Evolutionary conservation across 176 grass and related monocot genomes (phyloP), one percentile per base, ranked within the genome.

Genomic region (Phoenix roebelenii): DNA sequence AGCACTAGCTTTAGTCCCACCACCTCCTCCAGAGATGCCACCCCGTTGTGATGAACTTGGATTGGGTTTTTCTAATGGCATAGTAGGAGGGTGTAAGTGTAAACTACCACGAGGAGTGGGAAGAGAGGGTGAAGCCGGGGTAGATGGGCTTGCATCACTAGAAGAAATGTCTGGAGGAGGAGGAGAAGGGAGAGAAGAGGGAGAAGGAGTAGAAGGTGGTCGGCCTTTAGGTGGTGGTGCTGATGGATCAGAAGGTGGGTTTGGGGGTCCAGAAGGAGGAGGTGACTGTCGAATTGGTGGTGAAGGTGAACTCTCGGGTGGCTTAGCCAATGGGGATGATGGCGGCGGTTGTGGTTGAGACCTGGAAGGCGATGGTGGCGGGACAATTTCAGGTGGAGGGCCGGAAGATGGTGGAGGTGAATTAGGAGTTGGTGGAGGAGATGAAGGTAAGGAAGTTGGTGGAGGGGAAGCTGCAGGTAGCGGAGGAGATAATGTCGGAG

Each of bases 41-140:
- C 55, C 52, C 6, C 55, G 49, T 15, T 5, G 25, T 7, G 22
- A 18, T 39, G 49, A n/a, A 10, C 26, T 17, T 4, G 52, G 55
- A 65, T 2, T 55, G n/a, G 72, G 39, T 0, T 65, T 75, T 5
- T 30, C 28, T 1, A 1, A 6, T 30, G 28, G 28, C 0, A 4
- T 0, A 0, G 28, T 30, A 30, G 28, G 28, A 30, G 5, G 5
- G 28, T 1, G 5, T 30, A 30, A 6, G 28, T 1, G 5, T 30
- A 30, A 6, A 30, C 28, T 5, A 30, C 28, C 28, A 30, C 5
- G 28, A 30, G 26, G 6, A 30, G 28, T 5, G 1, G 5, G 28
- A 30, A 6, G 79, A 53, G 79, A 48, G 16, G 57, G 63, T 53
- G n/a, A 56, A 26, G 57, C 72, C 10, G 35, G 35, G 35, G 35